These are phyloP conservation scores for Aegilops speltoides DNA, from an alignment of 176 grass and related monocot species.

Conservation along the genomic window DNA sequence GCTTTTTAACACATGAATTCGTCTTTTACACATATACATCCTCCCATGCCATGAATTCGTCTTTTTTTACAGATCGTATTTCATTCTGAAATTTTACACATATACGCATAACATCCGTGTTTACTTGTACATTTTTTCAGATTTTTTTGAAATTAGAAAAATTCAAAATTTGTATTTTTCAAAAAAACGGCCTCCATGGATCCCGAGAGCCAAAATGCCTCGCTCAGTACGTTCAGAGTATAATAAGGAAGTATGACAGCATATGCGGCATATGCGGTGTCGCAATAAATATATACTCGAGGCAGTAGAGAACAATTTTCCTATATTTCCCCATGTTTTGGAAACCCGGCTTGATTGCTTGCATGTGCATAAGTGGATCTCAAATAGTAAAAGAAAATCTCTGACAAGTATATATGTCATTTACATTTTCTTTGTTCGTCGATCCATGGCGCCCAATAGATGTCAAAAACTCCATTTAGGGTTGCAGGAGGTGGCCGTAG, in stretches of 20 bases:
- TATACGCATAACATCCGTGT: no score
- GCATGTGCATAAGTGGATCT: background rate
- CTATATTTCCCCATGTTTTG: background rate
- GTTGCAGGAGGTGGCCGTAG: conserved; percentile 18
- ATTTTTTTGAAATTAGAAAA: no score
- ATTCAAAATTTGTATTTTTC: no score
- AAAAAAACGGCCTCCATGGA: no score
- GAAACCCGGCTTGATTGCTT: background rate
- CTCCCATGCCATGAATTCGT: no score
- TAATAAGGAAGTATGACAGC: background rate
- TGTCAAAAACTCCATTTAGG: background rate
- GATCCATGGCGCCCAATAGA: background rate
- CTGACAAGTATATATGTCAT: background rate
- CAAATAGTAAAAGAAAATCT: background rate
- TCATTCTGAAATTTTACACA: no score
- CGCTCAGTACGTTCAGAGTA: background rate
- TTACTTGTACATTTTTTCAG: no score
- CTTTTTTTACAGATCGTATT: no score
- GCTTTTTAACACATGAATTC: no score
- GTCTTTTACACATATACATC: no score
- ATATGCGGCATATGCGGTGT: background rate
- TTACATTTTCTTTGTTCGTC: background rate
- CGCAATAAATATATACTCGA: background rate
- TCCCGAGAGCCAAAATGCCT: no score
- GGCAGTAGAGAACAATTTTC: background rate